Percentiles rank a stretch among this genome's conserved stretches.
Conservation (phyloP, 495 filamentous ascomycete genomes). For the Aspergillus ostianus region DNA sequence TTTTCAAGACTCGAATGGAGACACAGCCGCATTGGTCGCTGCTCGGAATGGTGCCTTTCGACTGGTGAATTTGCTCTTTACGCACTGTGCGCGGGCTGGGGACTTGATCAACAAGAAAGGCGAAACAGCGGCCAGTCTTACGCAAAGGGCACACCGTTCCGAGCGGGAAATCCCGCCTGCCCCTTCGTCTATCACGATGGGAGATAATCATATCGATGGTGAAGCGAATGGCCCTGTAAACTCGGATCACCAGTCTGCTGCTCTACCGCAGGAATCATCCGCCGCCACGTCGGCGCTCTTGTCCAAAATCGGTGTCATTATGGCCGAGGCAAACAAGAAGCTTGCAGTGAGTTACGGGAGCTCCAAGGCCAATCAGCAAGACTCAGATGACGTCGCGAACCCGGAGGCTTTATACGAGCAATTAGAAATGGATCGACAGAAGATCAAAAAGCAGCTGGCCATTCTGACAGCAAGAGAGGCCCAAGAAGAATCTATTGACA, state of each 20-base stretch:
- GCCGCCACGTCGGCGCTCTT: slow-evolving; percentile 36
- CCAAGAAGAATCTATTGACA: slow-evolving; percentile 29
- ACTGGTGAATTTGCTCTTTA: slow-evolving; percentile 42
- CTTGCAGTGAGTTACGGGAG: slow-evolving; percentile 42
- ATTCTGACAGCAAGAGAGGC: slow-evolving; percentile 33
- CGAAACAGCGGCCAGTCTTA: slow-evolving; percentile 73
- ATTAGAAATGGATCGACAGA: slow-evolving; percentile 45
- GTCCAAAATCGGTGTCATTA: slow-evolving; percentile 41
- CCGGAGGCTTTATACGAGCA: slow-evolving; percentile 44
- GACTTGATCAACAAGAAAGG: slow-evolving; percentile 79
- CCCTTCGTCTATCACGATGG: slow-evolving; percentile 45
- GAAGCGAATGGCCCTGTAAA: slow-evolving; percentile 21
- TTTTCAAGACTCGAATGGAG: slow-evolving; percentile 80
- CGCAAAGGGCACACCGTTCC: slow-evolving; percentile 38
- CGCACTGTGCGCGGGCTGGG: slow-evolving; percentile 65
- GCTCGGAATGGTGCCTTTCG: slow-evolving; percentile 61
- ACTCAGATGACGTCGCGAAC: slow-evolving; percentile 40
- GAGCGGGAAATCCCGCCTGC: slow-evolving; percentile 39
- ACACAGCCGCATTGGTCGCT: slow-evolving; percentile 86
- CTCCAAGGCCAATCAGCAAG: slow-evolving; percentile 37
- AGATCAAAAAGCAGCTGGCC: slow-evolving; percentile 36
- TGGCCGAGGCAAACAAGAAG: slow-evolving; percentile 46
- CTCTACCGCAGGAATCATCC: slow-evolving; percentile 24
- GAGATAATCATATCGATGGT: slow-evolving; percentile 41
- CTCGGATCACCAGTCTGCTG: slow-evolving; percentile 26